phyloP scores from a whole-genome alignment of 75 land plant species.

The Gnetum montanum region DNA sequence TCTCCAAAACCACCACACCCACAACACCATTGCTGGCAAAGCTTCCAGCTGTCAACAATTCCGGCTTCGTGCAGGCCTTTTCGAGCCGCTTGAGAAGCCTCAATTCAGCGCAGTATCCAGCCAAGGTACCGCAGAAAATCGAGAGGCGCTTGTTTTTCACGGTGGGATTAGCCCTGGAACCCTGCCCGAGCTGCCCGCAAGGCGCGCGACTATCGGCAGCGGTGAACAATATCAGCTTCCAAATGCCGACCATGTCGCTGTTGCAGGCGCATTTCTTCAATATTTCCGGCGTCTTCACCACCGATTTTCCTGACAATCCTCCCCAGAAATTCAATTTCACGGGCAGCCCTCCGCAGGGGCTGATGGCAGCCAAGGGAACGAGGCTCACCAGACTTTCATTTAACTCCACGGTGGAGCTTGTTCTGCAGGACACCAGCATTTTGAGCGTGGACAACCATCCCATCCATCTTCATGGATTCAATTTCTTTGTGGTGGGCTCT shows the following conservation, averaged over 20 bases:
- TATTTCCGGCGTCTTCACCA: slow-evolving; percentile 25
- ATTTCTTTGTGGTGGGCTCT: slow-evolving; percentile 59
- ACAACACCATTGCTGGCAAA: slow-evolving; percentile 22
- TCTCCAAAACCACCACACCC: slow-evolving; percentile 18
- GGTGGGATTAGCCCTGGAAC: slow-evolving; percentile 43
- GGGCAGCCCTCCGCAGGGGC: slow-evolving; percentile 43
- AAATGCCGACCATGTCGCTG: slow-evolving; percentile 36
- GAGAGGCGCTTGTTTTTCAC: slow-evolving; percentile 62
- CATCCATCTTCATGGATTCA: slow-evolving; percentile 81
- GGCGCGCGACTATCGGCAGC: slow-evolving; percentile 36
- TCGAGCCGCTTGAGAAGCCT: slow-evolving; percentile 29
- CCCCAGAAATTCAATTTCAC: slow-evolving; percentile 57
- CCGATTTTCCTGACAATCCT: slow-evolving; percentile 57
- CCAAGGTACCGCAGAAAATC: slow-evolving; percentile 41
- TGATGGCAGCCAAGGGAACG: slow-evolving; percentile 39
- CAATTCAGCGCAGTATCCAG: slow-evolving; percentile 31
- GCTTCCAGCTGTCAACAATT: slow-evolving; percentile 46
- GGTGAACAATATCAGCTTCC: slow-evolving; percentile 63
- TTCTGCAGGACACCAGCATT: slow-evolving; percentile 63
- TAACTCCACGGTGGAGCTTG: slow-evolving; percentile 67
- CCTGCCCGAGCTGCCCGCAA: slow-evolving; percentile 45
- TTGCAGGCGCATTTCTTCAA: slow-evolving; percentile 59
- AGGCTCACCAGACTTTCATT: slow-evolving; percentile 39
- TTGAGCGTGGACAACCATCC: slow-evolving; percentile 67
- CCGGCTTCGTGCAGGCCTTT: slow-evolving; percentile 22